Percentiles rank a stretch among this genome's conserved stretches.
Conservation (phyloP, 192 early-diverging fungal species). For the Lobosporangium transversale region DNA sequence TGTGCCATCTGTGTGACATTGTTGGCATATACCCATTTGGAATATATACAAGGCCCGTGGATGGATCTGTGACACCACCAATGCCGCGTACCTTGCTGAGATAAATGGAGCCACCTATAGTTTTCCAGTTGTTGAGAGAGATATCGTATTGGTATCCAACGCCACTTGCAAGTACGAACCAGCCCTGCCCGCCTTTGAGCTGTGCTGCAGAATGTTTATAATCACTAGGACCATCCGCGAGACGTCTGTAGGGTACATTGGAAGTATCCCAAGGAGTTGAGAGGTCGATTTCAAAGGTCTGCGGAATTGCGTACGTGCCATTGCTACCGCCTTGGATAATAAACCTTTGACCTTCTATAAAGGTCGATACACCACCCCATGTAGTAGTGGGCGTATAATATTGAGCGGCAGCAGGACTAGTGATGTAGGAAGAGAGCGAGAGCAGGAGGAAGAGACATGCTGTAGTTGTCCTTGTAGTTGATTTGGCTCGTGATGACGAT, state of each 20-base stretch:
- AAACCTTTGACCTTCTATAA: constrained; percentile 6
- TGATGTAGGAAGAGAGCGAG: not conserved
- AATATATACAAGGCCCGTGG: not conserved
- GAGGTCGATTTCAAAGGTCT: not conserved
- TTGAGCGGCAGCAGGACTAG: not conserved
- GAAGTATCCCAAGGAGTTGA: not conserved
- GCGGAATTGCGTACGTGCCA: too few relatives aligned
- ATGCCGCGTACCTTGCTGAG: not conserved
- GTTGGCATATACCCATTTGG: not conserved
- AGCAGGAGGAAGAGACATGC: not conserved
- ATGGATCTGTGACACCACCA: not conserved
- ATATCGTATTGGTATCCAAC: not conserved
- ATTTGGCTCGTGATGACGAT: too few relatives aligned
- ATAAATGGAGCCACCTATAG: not conserved
- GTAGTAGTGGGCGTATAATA: not conserved
- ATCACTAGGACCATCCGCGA: not conserved
- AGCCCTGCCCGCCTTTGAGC: not conserved
- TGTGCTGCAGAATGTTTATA: not conserved
- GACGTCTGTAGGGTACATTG: not conserved
- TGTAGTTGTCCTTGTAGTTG: too few relatives aligned
- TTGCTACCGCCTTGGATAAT: constrained; percentile 21
- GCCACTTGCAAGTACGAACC: constrained; percentile 5
- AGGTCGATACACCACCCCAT: constrained; percentile 10
- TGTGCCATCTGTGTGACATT: not conserved
- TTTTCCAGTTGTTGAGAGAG: not conserved